Evolutionary conservation across 768 basidiomycete species (phyloP).

Genomic region (Lentinula detonsa): DNA sequence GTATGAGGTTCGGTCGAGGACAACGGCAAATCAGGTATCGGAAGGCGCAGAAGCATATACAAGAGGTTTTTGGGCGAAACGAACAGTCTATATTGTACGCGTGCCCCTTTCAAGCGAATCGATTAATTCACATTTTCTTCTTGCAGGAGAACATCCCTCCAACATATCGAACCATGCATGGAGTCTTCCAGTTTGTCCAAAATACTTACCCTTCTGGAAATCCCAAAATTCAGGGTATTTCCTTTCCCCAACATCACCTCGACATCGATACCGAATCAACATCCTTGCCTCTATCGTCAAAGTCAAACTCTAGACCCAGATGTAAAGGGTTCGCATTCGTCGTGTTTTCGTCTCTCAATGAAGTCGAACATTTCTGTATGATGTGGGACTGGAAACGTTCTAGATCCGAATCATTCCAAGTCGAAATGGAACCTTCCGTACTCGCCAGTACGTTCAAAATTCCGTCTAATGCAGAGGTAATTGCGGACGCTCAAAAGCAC

Average conservation of each 20-base stretch:
- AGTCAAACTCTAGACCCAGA: slow-evolving; percentile 39
- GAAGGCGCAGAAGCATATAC: slow-evolving; percentile 17
- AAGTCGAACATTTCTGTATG: slow-evolving; percentile 35
- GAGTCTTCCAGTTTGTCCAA: slow-evolving; percentile 39
- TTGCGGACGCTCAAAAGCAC: slow-evolving; percentile 44
- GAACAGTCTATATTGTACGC: slow-evolving; percentile 65
- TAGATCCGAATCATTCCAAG: not conserved
- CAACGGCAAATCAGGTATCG: slow-evolving; percentile 20
- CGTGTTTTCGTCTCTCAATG: slow-evolving; percentile 35
- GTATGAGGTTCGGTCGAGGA: slow-evolving; percentile 61
- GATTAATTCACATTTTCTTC: not conserved
- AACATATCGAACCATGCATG: slow-evolving; percentile 43
- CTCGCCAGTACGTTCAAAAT: not conserved
- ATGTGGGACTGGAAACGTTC: slow-evolving; percentile 58
- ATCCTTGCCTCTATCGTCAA: slow-evolving; percentile 22
- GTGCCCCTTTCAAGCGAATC: not conserved
- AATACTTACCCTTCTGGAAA: slow-evolving; percentile 1
- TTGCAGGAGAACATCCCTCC: slow-evolving; percentile 66
- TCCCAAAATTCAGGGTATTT: slow-evolving; percentile 43
- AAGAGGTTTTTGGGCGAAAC: slow-evolving; percentile 52
- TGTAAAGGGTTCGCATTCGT: slow-evolving; percentile 78
- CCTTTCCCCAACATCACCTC: slow-evolving; percentile 57
- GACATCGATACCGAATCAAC: slow-evolving; percentile 25
- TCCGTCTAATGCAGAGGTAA: not conserved
- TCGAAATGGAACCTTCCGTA: not conserved